Evolutionary conservation across 768 basidiomycete genomes (phyloP).

Genomic region (Kwoniella sp.): DNA sequence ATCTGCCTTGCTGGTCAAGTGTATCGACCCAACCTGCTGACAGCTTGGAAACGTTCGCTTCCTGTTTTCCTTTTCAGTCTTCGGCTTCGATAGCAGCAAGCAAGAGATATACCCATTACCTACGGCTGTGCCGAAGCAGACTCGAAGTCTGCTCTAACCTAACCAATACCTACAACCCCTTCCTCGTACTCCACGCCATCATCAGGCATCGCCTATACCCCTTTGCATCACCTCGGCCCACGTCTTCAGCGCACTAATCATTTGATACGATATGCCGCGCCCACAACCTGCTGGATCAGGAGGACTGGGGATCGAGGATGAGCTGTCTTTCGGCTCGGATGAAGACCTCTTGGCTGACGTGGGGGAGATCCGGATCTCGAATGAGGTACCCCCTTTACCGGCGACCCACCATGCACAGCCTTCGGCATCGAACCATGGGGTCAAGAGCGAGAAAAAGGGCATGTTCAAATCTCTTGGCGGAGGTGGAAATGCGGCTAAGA

Average conservation of each 20-base stretch:
- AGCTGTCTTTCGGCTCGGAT: slow-evolving; percentile 34
- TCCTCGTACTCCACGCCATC: too few relatives aligned
- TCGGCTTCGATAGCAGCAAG: not conserved
- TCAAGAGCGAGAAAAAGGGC: slow-evolving; percentile 1
- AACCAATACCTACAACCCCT: too few relatives aligned
- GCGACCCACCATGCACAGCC: not conserved
- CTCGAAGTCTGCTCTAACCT: not conserved
- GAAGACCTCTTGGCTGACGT: slow-evolving; percentile 33
- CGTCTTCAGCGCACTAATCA: too few relatives aligned
- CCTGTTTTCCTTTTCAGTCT: not conserved
- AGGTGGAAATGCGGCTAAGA: not conserved
- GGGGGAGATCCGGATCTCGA: slow-evolving; percentile 22
- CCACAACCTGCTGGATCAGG: slow-evolving; percentile 1
- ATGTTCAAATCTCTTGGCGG: slow-evolving; percentile 11
- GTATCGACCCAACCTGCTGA: not conserved
- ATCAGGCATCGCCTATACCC: too few relatives aligned
- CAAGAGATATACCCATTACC: not conserved
- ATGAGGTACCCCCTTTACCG: not conserved
- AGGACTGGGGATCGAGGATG: slow-evolving; percentile 36
- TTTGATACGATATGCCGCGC: slow-evolving; percentile 8
- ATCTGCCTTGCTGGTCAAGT: not conserved
- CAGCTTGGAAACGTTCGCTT: not conserved
- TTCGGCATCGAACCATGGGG: not conserved
- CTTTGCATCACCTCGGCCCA: too few relatives aligned
- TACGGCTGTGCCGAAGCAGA: not conserved